Conservation (phyloP, 2,329 filamentous ascomycete genomes). For the Fusarium protoensiforme region DNA sequence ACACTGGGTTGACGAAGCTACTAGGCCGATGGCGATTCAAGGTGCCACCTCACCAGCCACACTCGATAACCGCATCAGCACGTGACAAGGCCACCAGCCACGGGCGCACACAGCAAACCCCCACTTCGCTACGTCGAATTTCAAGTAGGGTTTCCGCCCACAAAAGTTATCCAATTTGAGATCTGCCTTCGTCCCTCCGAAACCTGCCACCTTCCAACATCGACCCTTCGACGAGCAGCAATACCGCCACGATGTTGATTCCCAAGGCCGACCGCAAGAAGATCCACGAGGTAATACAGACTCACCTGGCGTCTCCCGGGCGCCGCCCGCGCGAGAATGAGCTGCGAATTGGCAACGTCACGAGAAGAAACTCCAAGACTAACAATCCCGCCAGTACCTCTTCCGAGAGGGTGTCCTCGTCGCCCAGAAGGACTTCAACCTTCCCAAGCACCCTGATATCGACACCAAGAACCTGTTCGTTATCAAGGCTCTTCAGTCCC, state of each 20-base stretch:
- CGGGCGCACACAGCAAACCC: constrained; percentile 29
- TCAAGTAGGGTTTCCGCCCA: constrained; percentile 57
- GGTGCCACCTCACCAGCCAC: constrained; percentile 32
- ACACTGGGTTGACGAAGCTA: background rate
- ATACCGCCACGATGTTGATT: constrained; percentile 87
- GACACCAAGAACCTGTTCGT: constrained; percentile 99
- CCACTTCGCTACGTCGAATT: constrained; percentile 50
- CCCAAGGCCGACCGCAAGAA: constrained; percentile 99
- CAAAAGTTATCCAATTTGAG: constrained; percentile 60
- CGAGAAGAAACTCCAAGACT: constrained; percentile 34
- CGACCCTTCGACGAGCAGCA: constrained; percentile 55
- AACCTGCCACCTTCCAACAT: constrained; percentile 62
- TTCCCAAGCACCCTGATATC: constrained; percentile 96
- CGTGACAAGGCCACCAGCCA: constrained; percentile 47
- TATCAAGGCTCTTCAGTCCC: constrained; percentile 98
- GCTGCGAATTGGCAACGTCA: constrained; percentile 32
- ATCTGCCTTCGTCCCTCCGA: constrained; percentile 48
- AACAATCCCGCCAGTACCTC: constrained; percentile 76
- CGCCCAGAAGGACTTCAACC: constrained; percentile 99
- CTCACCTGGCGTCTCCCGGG: constrained; percentile 11
- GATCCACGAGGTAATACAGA: constrained; percentile 82
- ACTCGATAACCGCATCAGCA: constrained; percentile 42
- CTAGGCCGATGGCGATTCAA: constrained; percentile 4
- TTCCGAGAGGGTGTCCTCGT: constrained; percentile 94
- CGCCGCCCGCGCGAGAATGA: background rate